These are phyloP conservation scores for Gynostemma pentaphyllum DNA, from an alignment of 306 rosid genomes.

Conservation along the genomic window DNA sequence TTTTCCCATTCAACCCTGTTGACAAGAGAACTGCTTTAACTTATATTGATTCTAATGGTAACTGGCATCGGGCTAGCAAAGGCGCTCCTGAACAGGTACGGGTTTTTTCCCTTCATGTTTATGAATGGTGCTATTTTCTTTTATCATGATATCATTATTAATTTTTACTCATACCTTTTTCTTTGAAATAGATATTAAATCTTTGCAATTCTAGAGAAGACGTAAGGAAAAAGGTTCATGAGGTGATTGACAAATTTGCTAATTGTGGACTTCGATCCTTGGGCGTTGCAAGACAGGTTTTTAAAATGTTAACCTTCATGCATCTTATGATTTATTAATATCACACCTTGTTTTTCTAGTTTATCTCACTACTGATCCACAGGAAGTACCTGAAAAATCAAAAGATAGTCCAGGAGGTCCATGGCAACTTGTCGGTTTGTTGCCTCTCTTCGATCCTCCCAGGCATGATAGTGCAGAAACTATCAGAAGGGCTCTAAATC, in stretches of 20 bases:
- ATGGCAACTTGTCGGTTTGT: slow-evolving; percentile 87
- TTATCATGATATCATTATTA: not conserved
- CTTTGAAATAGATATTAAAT: slow-evolving; percentile 45
- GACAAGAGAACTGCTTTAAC: slow-evolving; percentile 98
- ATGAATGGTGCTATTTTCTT: not conserved
- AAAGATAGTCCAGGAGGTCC: slow-evolving; percentile 78
- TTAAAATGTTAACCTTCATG: slow-evolving; percentile 8
- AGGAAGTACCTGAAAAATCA: slow-evolving; percentile 79
- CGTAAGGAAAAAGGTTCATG: slow-evolving; percentile 53
- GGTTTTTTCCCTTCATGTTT: slow-evolving; percentile 4
- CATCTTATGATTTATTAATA: slow-evolving; percentile 4
- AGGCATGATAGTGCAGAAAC: slow-evolving; percentile 99
- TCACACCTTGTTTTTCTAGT: slow-evolving; percentile 11
- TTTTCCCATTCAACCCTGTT: slow-evolving; percentile 94
- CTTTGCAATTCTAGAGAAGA: slow-evolving; percentile 92
- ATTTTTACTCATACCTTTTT: slow-evolving; percentile 13
- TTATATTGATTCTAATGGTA: slow-evolving; percentile 77
- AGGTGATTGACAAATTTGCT: slow-evolving; percentile 82
- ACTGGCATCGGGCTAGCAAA: slow-evolving; percentile 89
- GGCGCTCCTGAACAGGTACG: slow-evolving; percentile 99
- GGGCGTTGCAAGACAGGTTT: slow-evolving; percentile 94
- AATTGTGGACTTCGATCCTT: slow-evolving; percentile 97
- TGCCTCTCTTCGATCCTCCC: slow-evolving; percentile 96
- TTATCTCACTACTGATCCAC: slow-evolving; percentile 14
- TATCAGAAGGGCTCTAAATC: slow-evolving; percentile 90